These are phyloP conservation scores for Boletus pseudopeckii DNA, from an alignment of 768 basidiomycete genomes.

Conservation along the genomic window DNA sequence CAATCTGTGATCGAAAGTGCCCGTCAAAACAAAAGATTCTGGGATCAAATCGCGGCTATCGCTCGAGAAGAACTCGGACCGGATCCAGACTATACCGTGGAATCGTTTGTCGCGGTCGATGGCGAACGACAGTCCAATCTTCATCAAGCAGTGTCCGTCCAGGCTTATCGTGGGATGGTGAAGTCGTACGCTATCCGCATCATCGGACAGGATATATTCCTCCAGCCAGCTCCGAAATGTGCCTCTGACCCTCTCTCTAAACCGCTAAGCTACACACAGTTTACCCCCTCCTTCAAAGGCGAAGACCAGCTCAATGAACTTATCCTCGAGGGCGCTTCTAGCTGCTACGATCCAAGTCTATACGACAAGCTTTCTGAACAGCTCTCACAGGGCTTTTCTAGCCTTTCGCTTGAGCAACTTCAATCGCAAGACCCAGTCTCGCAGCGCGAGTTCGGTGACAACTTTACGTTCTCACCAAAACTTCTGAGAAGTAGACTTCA, in stretches of 20 bases:
- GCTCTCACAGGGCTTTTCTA: slow-evolving; percentile 51
- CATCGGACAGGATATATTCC: slow-evolving; percentile 69
- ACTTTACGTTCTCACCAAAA: slow-evolving; percentile 66
- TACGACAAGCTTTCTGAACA: slow-evolving; percentile 57
- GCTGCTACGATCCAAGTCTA: slow-evolving; percentile 67
- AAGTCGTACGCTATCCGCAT: slow-evolving; percentile 77
- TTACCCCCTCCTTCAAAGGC: slow-evolving; percentile 54
- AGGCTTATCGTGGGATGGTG: slow-evolving; percentile 65
- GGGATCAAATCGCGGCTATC: slow-evolving; percentile 64
- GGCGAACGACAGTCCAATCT: slow-evolving; percentile 45
- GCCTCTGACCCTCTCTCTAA: slow-evolving; percentile 39
- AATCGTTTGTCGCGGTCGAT: slow-evolving; percentile 40
- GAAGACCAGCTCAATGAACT: slow-evolving; percentile 66
- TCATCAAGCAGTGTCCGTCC: slow-evolving; percentile 57
- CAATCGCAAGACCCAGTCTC: slow-evolving; percentile 56
- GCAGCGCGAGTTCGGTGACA: slow-evolving; percentile 76
- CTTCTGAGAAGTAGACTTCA: slow-evolving; percentile 61
- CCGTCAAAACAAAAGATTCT: slow-evolving; percentile 59
- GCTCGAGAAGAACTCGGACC: slow-evolving; percentile 70
- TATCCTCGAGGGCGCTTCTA: slow-evolving; percentile 64
- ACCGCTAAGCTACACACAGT: slow-evolving; percentile 56
- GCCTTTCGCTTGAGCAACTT: slow-evolving; percentile 62
- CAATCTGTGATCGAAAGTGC: slow-evolving; percentile 52
- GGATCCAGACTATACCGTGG: slow-evolving; percentile 61
- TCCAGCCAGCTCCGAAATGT: slow-evolving; percentile 46